phyloP scores from a whole-genome alignment of 163 green algal genomes.

The Prototheca cutis region DNA sequence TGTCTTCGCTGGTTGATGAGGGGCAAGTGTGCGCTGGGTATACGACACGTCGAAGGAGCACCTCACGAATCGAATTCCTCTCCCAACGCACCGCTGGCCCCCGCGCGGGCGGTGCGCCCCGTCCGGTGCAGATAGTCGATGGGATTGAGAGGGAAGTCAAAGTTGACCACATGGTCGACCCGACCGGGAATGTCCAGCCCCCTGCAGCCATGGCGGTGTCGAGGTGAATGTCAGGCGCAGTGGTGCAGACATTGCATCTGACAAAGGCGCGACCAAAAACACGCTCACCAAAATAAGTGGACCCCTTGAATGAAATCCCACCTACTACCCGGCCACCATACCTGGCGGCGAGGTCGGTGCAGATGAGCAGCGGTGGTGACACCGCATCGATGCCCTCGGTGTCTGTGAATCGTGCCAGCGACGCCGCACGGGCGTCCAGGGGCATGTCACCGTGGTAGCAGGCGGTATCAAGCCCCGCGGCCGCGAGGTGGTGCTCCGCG shows the following conservation, averaged over 20 bases:
- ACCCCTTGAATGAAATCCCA: background rate
- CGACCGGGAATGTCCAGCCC: conserved; percentile 66
- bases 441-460: conserved; percentile 84
- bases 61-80: too few species aligned
- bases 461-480: conserved; percentile 46
- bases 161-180: conserved; percentile 95
- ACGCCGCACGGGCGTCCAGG: conserved; percentile 46
- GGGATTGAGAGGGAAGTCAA: conserved; percentile 87
- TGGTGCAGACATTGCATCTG: too few species aligned
- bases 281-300: too few species aligned
- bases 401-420: conserved; percentile 33
- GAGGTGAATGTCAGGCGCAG: conserved; percentile 5
- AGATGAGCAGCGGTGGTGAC: conserved; percentile 69
- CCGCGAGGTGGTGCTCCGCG: conserved; percentile 37
- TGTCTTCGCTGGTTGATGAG: too few species aligned
- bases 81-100: conserved; percentile 6
- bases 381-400: background rate
- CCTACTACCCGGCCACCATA: conserved; percentile 37
- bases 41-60: too few species aligned
- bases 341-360: conserved; percentile 89
- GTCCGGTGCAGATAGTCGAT: conserved; percentile 93
- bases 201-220: too few species aligned
- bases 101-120: conserved; percentile 73
- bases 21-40: too few species aligned
- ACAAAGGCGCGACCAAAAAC: too few species aligned